Evolutionary conservation across 2,329 filamentous ascomycete genomes (phyloP), one percentile per base, ranked within the genome.

Genomic region (Dendrostoma leiphaemia): DNA sequence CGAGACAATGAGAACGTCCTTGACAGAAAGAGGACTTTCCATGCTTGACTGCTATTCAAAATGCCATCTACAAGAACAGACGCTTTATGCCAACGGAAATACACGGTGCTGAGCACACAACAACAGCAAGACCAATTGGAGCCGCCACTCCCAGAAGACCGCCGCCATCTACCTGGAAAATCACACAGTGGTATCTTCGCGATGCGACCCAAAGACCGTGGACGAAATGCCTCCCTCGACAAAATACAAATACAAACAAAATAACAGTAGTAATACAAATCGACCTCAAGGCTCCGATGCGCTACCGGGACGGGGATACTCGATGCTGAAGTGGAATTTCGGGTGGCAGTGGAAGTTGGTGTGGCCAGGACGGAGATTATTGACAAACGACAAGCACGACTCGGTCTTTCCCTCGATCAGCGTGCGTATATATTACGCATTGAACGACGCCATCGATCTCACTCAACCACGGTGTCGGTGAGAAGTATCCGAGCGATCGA

Each of bases 401-500:
- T n/a, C n/a, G n/a, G n/a, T n/a, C n/a, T n/a, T n/a, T n/a, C n/a
- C n/a, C n/a, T n/a, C n/a, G n/a, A n/a, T n/a, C n/a, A n/a, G n/a
- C n/a, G n/a, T n/a, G n/a, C n/a, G n/a, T n/a, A n/a, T n/a, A n/a
- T n/a, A n/a, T n/a, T n/a, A n/a, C n/a, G n/a, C n/a, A n/a, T n/a
- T n/a, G n/a, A 3, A 21, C 35, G 48, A 51, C 38, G 44, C 40
- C 32, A 43, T 17, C 38, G 23, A 37, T 37, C 28, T 44, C 34
- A 28, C 26, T 58, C 44, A 58, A 43, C 56, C 52, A 24, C 55
- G 52, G 34, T 55, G 61, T 46, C 60, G 61, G 19, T 64, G 58
- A 59, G 66, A 45, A 60, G 66, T 73, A 61, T 78, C 78, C 23
- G 79, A 76, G 67, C 76, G 81, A 60, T 83, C 84, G 63, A 88